Evolutionary conservation across 2,329 filamentous ascomycete genomes (phyloP).

Genomic region (Meredithiella fracta): DNA sequence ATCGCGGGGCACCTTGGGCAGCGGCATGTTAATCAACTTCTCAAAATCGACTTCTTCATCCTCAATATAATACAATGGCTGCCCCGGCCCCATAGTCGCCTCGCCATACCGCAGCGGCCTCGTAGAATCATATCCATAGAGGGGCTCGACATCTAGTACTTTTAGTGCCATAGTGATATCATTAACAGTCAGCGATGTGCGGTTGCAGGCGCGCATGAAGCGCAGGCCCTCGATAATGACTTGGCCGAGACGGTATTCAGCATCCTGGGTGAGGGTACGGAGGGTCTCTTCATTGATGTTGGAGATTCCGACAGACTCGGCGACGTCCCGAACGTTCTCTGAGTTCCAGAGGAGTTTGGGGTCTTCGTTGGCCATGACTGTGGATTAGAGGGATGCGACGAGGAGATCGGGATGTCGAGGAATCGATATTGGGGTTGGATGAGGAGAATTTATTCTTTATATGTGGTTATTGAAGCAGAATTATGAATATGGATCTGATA

Average conservation of each 20-base stretch:
- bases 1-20: conserved; percentile 88
- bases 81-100: conserved; percentile 79
- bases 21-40: conserved; percentile 89
- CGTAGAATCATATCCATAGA: conserved; percentile 92
- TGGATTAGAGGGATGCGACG: background rate
- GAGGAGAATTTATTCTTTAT: background rate
- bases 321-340: conserved; percentile 89
- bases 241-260: conserved; percentile 87
- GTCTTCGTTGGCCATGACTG: conserved; percentile 13
- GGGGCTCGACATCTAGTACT: conserved; percentile 78
- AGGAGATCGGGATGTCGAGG: background rate
- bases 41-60: conserved; percentile 98
- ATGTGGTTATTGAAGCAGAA: background rate
- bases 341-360: conserved; percentile 73
- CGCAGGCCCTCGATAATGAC: conserved; percentile 88
- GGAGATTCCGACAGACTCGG: conserved; percentile 82
- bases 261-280: conserved; percentile 76
- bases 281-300: conserved; percentile 71
- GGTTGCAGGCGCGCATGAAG: conserved; percentile 82
- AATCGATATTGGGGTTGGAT: background rate
- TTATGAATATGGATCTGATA: background rate
- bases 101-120: conserved; percentile 82
- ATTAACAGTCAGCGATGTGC: conserved; percentile 74
- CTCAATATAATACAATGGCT: conserved; percentile 92
- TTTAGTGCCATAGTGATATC: conserved; percentile 77